Evolutionary conservation across 148 eudicot genomes (phyloP).

Genomic region (Agrostemma githago): DNA sequence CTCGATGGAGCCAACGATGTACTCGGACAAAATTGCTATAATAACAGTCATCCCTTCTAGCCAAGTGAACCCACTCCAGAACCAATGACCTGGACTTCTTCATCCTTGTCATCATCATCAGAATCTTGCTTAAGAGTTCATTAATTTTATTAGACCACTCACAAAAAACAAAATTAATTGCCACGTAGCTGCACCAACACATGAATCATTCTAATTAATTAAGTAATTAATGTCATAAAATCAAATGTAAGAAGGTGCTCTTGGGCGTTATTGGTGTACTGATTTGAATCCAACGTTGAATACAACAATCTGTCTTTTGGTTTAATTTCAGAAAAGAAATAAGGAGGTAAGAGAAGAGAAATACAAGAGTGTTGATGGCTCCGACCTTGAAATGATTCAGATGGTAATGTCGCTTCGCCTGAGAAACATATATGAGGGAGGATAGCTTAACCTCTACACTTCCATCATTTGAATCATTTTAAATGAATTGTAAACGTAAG

Average conservation of each 20-base stretch:
- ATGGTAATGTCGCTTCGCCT: conserved; percentile 32
- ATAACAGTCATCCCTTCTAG: conserved; percentile 64
- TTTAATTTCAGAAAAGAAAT: no score
- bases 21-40: conserved; percentile 78
- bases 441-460: conserved; percentile 19
- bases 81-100: conserved; percentile 58
- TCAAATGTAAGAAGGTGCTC: no score
- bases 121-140: conserved; percentile 22
- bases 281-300: no score
- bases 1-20: conserved; percentile 87
- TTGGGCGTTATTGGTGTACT: no score
- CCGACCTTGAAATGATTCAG: conserved; percentile 42
- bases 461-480: not conserved
- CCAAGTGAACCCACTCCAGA: conserved; percentile 81
- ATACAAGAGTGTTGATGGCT: conserved; percentile 40
- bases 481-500: not conserved
- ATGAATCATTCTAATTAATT: no score
- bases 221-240: no score
- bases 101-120: conserved; percentile 35
- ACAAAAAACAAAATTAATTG: no score
- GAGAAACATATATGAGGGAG: conserved; percentile 31
- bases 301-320: no score
- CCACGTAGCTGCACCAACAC: no score
- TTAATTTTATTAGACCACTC: not conserved
- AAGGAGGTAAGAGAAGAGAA: not conserved